Evolutionary conservation across 2,329 filamentous ascomycete species (phyloP).

Genomic region (Colletotrichum sp.): DNA sequence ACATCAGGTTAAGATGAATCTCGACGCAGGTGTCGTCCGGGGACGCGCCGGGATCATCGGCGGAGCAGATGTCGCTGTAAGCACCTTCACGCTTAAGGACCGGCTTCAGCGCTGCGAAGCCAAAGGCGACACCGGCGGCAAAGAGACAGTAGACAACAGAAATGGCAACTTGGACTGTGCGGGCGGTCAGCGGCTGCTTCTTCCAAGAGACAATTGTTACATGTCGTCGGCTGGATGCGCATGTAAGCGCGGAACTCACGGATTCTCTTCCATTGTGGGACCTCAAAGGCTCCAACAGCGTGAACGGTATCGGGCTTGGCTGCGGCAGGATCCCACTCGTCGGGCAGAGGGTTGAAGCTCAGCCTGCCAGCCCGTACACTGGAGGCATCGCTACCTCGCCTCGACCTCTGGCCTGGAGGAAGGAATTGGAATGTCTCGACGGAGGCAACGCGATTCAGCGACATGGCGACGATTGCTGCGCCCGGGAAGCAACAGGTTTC

Average conservation of each 20-base stretch:
- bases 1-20: slow-evolving; percentile 84
- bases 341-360: slow-evolving; percentile 60
- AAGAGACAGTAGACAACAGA: slow-evolving; percentile 43
- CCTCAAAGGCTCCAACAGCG: slow-evolving; percentile 58
- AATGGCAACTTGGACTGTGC: slow-evolving; percentile 40
- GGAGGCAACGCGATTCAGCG: slow-evolving; percentile 56
- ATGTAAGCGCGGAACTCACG: slow-evolving; percentile 39
- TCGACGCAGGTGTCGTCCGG: slow-evolving; percentile 53
- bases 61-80: slow-evolving; percentile 67
- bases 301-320: slow-evolving; percentile 45
- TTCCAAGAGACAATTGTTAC: background rate
- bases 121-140: slow-evolving; percentile 75
- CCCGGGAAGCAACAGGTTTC: background rate
- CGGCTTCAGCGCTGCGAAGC: slow-evolving; percentile 84
- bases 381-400: slow-evolving; percentile 52
- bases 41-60: slow-evolving; percentile 23
- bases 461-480: slow-evolving; percentile 41
- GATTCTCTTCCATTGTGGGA: slow-evolving; percentile 58
- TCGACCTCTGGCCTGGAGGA: slow-evolving; percentile 39
- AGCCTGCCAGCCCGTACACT: slow-evolving; percentile 50
- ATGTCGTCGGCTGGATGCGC: background rate
- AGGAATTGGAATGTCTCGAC: slow-evolving; percentile 56
- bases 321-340: slow-evolving; percentile 52
- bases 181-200: background rate
- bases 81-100: slow-evolving; percentile 76